phyloP scores from a whole-genome alignment of 768 basidiomycete species.

The Crucibulum laeve region DNA sequence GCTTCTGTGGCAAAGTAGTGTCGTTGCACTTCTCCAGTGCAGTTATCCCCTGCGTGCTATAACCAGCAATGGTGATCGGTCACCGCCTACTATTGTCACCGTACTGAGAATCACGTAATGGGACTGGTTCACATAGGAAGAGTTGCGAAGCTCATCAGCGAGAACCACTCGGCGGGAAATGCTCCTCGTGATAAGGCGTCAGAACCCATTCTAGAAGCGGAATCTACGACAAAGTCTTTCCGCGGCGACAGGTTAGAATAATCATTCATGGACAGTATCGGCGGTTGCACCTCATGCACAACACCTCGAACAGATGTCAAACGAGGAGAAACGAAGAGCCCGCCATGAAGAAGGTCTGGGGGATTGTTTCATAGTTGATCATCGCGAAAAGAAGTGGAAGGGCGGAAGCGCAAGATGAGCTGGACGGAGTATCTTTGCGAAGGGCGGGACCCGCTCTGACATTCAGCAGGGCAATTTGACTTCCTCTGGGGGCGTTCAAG shows the following conservation, averaged over 20 bases:
- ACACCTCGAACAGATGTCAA: not conserved
- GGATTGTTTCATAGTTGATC: slow-evolving; percentile 1
- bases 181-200: not conserved
- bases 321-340: no score
- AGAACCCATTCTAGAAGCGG: slow-evolving; percentile 1
- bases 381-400: slow-evolving; percentile 1
- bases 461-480: slow-evolving; percentile 19
- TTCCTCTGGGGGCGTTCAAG: slow-evolving; percentile 23
- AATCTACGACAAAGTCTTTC: not conserved
- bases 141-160: not conserved
- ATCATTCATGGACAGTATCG: no score
- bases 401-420: not conserved
- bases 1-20: no score
- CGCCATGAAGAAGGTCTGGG: no score
- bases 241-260: no score
- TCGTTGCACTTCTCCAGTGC: no score
- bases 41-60: no score
- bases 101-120: not conserved
- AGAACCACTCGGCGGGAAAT: not conserved
- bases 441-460: slow-evolving; percentile 10
- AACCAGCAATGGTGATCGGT: not conserved
- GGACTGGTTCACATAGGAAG: not conserved
- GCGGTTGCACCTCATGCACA: not conserved
- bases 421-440: not conserved
- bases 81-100: not conserved